These are phyloP conservation scores for Alternaria infectoria DNA, from an alignment of 2,329 filamentous ascomycete species.

Conservation along the genomic window DNA sequence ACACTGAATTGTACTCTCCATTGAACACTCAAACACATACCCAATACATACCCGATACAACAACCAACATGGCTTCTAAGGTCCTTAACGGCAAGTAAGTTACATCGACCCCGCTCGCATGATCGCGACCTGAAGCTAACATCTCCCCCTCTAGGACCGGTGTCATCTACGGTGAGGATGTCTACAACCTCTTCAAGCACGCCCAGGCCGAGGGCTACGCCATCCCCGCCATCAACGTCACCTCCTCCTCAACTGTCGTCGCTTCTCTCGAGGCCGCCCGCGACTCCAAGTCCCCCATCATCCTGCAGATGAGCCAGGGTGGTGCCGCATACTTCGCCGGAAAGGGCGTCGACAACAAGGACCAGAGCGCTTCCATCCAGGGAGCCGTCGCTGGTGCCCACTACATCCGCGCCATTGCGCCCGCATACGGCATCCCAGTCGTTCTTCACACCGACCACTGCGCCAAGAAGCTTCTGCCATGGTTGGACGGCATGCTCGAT, in stretches of 20 bases:
- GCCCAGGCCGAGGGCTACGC: conserved; percentile 74
- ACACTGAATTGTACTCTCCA: neutral
- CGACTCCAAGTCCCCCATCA: conserved; percentile 84
- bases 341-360: conserved; percentile 50
- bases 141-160: conserved; percentile 7
- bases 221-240: conserved; percentile 61
- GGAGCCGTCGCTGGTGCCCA: conserved; percentile 84
- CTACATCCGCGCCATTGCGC: conserved; percentile 88
- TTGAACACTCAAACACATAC: neutral
- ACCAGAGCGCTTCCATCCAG: conserved; percentile 87
- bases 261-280: conserved; percentile 86
- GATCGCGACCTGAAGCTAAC: conserved; percentile 9
- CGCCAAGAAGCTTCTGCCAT: conserved; percentile 84
- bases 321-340: conserved; percentile 73
- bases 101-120: conserved; percentile 8
- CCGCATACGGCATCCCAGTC: conserved; percentile 80
- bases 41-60: neutral
- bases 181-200: conserved; percentile 60
- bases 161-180: conserved; percentile 69
- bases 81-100: conserved; percentile 67
- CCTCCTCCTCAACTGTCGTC: conserved; percentile 86
- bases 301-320: conserved; percentile 81
- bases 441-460: conserved; percentile 60
- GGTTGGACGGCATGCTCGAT: conserved; percentile 77
- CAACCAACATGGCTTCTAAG: conserved; percentile 31